Conservation (phyloP, 208 protist species). For the Borovskyia barvae region DNA sequence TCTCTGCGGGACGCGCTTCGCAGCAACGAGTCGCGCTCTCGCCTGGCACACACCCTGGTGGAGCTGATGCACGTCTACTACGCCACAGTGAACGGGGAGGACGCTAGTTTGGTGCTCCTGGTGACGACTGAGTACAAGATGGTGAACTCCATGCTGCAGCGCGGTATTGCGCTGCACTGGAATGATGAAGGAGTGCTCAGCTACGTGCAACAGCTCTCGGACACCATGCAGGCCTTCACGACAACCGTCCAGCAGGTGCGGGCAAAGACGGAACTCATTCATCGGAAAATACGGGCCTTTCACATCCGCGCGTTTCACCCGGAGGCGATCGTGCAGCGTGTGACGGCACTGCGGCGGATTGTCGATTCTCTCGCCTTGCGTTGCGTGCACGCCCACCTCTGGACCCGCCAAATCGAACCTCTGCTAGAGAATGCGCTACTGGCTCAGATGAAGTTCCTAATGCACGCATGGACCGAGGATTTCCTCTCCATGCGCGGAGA, state of each 20-base stretch:
- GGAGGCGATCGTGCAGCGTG: constrained; percentile 53
- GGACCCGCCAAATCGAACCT: constrained; percentile 65
- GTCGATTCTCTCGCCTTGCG: constrained; percentile 49
- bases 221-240: constrained; percentile 60
- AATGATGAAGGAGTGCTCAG: constrained; percentile 49
- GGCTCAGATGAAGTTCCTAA: constrained; percentile 61
- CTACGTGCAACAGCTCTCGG: constrained; percentile 59
- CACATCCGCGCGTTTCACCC: constrained; percentile 44
- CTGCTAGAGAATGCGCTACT: constrained; percentile 70
- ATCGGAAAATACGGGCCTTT: constrained; percentile 50
- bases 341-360: constrained; percentile 56
- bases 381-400: constrained; percentile 62
- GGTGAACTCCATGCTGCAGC: constrained; percentile 57
- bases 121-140: constrained; percentile 72
- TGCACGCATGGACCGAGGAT: constrained; percentile 80
- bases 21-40: constrained; percentile 59
- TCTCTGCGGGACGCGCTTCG: constrained; percentile 44
- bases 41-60: constrained; percentile 64
- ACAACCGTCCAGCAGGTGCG: constrained; percentile 57
- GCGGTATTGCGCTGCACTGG: constrained; percentile 64
- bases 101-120: constrained; percentile 73
- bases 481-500: constrained; percentile 81
- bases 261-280: constrained; percentile 49
- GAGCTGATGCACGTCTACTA: constrained; percentile 75
- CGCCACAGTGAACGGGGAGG: constrained; percentile 64